Conservation (phyloP, 78 protist genomes). For the Dictyostelium brefeldianum region DNA sequence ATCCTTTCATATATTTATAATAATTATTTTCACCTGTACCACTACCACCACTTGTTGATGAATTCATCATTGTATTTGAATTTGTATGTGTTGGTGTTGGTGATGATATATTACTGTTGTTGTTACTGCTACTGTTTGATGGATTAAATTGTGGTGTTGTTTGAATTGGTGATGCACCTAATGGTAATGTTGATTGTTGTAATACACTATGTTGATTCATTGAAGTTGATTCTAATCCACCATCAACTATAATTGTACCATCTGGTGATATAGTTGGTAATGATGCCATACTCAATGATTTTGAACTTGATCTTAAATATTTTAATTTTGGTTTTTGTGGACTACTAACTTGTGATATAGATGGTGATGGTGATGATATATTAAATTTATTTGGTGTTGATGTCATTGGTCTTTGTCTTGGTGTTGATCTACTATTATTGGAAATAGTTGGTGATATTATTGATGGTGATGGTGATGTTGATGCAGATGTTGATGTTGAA, state of each 20-base stretch:
- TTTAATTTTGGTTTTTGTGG: constrained; percentile 35
- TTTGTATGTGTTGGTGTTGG: neutral
- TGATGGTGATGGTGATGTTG: neutral
- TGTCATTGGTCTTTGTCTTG: neutral
- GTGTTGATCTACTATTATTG: neutral
- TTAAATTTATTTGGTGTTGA: neutral
- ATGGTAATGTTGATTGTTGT: constrained; percentile 2
- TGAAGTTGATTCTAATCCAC: neutral
- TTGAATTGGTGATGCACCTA: neutral
- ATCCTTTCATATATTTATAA: constrained; percentile 33
- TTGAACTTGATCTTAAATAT: constrained; percentile 68
- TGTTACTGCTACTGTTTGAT: neutral
- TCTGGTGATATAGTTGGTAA: neutral
- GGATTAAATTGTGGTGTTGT: neutral
- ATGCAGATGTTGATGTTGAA: neutral
- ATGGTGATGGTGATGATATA: neutral
- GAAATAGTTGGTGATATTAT: neutral
- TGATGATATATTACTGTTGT: neutral
- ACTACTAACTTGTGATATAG: neutral
- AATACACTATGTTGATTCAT: constrained; percentile 1
- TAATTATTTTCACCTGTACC: constrained; percentile 4
- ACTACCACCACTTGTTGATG: neutral
- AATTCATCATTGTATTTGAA: neutral
- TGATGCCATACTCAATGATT: constrained; percentile 70
- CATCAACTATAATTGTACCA: constrained; percentile 1